phyloP scores from a whole-genome alignment of 2,329 filamentous ascomycete species.

The Diaporthe sp. region DNA sequence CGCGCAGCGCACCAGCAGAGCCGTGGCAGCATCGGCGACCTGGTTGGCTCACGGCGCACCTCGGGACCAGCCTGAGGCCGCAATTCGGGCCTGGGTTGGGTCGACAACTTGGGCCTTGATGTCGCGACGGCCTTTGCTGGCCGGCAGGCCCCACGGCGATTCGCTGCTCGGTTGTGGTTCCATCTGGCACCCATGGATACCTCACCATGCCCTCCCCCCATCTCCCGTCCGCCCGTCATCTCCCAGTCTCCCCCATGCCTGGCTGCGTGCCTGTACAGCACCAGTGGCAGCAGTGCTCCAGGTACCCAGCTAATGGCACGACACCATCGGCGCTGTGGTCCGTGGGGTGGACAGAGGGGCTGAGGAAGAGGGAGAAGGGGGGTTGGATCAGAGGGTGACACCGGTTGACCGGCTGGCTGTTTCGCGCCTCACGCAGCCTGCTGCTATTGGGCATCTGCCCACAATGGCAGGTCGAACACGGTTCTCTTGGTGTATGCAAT shows the following conservation, averaged over 20 bases:
- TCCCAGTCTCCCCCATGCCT: not conserved
- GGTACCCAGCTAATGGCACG: conserved; percentile 34
- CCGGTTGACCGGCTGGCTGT: conserved; percentile 30
- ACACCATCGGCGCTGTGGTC: conserved; percentile 27
- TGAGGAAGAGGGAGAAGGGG: not conserved
- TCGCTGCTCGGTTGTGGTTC: conserved; percentile 37
- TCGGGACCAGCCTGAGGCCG: conserved; percentile 41
- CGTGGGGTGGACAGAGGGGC: conserved; percentile 26
- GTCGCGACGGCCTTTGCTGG: conserved; percentile 32
- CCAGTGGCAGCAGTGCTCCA: conserved; percentile 10
- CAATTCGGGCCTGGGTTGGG: conserved; percentile 41
- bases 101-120: conserved; percentile 38
- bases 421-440: conserved; percentile 17
- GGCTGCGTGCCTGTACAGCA: conserved; percentile 4
- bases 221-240: conserved; percentile 13
- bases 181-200: conserved; percentile 29
- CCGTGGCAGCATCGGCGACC: conserved; percentile 35
- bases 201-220: conserved; percentile 30
- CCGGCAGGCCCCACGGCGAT: conserved; percentile 39
- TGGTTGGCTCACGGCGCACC: conserved; percentile 41
- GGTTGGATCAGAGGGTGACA: conserved; percentile 24
- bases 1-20: conserved; percentile 24
- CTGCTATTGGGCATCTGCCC: too few relatives aligned
- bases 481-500: conserved; percentile 1
- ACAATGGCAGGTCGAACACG: not conserved